Evolutionary conservation across 78 protist genomes (phyloP).

Genomic region (Isochrysis galbana): DNA sequence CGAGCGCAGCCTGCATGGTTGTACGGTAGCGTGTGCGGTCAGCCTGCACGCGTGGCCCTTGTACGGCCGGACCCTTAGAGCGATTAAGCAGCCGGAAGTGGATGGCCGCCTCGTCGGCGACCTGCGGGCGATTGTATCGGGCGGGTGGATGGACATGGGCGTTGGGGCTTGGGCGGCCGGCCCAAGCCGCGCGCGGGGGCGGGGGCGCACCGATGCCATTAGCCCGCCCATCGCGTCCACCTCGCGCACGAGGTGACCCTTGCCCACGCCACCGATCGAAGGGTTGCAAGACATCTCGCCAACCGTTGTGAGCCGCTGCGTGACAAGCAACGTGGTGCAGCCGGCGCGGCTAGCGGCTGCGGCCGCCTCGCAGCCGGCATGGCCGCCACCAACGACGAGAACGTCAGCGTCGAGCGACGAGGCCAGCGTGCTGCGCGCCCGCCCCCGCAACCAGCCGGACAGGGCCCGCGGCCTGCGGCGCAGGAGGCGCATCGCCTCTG

Average conservation of each 20-base stretch:
- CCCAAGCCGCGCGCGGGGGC: no score
- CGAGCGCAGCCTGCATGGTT: conserved; percentile 63
- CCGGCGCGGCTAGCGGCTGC: conserved; percentile 87
- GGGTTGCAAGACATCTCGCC: conserved; percentile 94
- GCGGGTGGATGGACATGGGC: no score
- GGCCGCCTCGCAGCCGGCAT: conserved; percentile 93
- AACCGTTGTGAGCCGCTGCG: conserved; percentile 49
- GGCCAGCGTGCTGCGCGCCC: not conserved
- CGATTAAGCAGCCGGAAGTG: conserved; percentile 69
- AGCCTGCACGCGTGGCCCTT: conserved; percentile 53
- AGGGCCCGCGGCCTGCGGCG: no score
- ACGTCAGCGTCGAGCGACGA: conserved; percentile 33
- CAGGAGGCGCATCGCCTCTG: no score
- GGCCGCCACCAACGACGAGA: conserved; percentile 88
- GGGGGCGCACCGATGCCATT: not conserved
- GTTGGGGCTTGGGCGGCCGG: no score
- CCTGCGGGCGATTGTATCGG: no score
- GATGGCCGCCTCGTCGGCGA: conserved; percentile 68
- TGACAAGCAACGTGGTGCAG: conserved; percentile 74
- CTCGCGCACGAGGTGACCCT: conserved; percentile 85
- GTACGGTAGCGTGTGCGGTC: conserved; percentile 80
- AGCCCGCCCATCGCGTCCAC: conserved; percentile 92
- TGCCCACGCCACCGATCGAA: conserved; percentile 93
- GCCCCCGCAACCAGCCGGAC: no score
- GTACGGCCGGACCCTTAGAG: conserved; percentile 86